phyloP scores from a whole-genome alignment of 495 filamentous ascomycete species.

The Articulospora tetracladia region DNA sequence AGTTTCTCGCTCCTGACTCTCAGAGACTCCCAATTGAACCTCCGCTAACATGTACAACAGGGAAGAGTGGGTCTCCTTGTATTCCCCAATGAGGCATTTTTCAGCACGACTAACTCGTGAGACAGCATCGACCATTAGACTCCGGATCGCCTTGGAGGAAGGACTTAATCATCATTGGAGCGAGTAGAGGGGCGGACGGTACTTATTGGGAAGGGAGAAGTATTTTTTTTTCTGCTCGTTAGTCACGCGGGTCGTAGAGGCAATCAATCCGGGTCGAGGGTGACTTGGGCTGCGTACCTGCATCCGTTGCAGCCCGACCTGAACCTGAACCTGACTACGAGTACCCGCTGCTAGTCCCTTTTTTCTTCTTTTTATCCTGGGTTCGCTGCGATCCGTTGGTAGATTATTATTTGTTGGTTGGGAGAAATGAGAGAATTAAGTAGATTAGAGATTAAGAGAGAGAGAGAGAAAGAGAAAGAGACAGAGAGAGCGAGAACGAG shows the following conservation, averaged over 20 bases:
- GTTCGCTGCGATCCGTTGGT: too few relatives aligned
- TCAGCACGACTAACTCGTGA: neutral
- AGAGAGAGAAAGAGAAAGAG: too few relatives aligned
- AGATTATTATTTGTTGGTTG: too few relatives aligned
- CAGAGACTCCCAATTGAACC: too few relatives aligned
- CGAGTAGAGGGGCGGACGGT: neutral
- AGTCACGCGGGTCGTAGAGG: conserved; percentile 23
- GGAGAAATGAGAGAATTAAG: too few relatives aligned
- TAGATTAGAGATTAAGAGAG: too few relatives aligned
- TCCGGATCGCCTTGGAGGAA: neutral
- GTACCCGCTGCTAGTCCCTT: neutral
- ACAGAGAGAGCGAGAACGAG: too few relatives aligned
- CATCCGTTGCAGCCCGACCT: neutral
- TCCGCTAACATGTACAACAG: too few relatives aligned
- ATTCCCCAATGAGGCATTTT: conserved; percentile 1
- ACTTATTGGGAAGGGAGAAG: neutral
- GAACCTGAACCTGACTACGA: too few relatives aligned
- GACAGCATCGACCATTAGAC: conserved; percentile 41
- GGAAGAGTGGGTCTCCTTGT: conserved; percentile 58
- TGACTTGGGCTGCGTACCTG: neutral
- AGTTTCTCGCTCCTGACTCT: too few relatives aligned
- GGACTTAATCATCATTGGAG: neutral
- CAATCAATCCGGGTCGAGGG: neutral
- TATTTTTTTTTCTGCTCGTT: conserved; percentile 9
- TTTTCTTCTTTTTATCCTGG: neutral